A percentile compares a stretch with the other conserved stretches of the same genome.
These are phyloP conservation scores for Pyricularia sp. DNA, from an alignment of 2,329 filamentous ascomycete species.

Conservation along the genomic window DNA sequence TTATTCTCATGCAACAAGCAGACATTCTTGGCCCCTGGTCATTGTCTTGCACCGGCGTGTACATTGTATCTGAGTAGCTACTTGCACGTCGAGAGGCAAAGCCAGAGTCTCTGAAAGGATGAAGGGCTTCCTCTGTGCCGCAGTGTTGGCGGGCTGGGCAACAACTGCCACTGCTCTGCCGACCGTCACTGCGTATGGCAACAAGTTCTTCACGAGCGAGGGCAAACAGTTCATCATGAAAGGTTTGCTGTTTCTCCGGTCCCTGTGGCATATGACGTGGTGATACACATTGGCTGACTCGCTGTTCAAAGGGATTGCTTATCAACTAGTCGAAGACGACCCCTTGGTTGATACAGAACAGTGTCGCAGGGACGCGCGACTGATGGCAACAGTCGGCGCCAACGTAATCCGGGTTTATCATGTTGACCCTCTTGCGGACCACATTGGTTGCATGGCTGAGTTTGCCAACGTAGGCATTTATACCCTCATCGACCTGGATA, in stretches of 20 bases:
- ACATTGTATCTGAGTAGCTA: background rate
- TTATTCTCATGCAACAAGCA: background rate
- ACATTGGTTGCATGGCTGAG: constrained; percentile 71
- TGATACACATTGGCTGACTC: background rate
- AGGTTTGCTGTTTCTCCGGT: constrained; percentile 36
- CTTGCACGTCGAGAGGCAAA: background rate
- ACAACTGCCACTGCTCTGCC: constrained; percentile 25
- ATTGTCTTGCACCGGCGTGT: background rate
- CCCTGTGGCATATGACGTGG: background rate
- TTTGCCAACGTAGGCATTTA: constrained; percentile 79
- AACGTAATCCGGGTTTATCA: constrained; percentile 87
- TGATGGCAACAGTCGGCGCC: constrained; percentile 73
- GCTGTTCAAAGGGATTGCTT: constrained; percentile 54
- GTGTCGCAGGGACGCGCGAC: constrained; percentile 62
- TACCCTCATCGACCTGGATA: constrained; percentile 74
- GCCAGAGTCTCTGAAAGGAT: background rate
- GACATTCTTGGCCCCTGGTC: background rate
- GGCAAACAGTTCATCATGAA: constrained; percentile 80
- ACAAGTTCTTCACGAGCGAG: constrained; percentile 78
- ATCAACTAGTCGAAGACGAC: constrained; percentile 56
- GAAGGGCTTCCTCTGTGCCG: constrained; percentile 6
- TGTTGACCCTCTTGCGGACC: constrained; percentile 62
- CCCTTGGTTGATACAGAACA: constrained; percentile 68
- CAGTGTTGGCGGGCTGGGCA: constrained; percentile 24
- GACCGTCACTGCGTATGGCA: constrained; percentile 50